Percentiles rank a stretch among this genome's conserved stretches.
Evolutionary conservation across 1,284 basidiomycete genomes (phyloP).

Genomic region (Chalciporus sp.): DNA sequence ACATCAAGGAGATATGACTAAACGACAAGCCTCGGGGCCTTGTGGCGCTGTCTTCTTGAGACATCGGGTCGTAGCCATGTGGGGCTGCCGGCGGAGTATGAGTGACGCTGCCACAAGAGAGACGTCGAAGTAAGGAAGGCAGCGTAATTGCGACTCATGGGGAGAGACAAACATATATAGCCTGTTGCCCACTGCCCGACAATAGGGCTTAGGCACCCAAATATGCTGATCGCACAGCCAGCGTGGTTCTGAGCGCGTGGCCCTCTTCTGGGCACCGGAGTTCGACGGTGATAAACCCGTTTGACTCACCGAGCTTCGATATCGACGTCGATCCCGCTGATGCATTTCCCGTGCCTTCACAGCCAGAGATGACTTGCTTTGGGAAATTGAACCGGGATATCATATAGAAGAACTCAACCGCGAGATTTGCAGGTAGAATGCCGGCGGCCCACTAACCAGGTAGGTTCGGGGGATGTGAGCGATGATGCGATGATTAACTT

Average conservation of each 20-base stretch:
- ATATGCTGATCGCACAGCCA: conserved; percentile 24
- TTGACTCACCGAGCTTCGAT: conserved; percentile 20
- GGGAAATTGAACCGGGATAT: conserved; percentile 18
- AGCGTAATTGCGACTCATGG: conserved; percentile 7
- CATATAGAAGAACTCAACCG: conserved; percentile 11
- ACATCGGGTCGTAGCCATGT: not conserved
- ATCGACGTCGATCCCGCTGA: conserved; percentile 32
- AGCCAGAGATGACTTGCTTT: conserved; percentile 23
- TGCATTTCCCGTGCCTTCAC: conserved; percentile 19
- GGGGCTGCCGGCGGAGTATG: not conserved
- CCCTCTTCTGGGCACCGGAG: conserved; percentile 15
- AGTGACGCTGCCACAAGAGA: conserved; percentile 4
- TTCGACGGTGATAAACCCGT: conserved; percentile 23
- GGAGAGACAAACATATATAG: conserved; percentile 17
- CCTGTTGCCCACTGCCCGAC: conserved; percentile 14
- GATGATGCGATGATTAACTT: not conserved
- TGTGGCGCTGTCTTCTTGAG: not conserved
- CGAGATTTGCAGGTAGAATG: conserved; percentile 17
- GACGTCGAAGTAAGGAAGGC: conserved; percentile 20
- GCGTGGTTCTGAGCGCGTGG: conserved; percentile 23
- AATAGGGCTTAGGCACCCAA: conserved; percentile 18
- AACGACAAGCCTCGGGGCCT: not conserved
- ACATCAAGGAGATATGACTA: not conserved
- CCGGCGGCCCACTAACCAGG: not conserved
- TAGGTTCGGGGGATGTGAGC: not conserved